Base-by-base conservation (phyloP, 2,329 filamentous ascomycete genomes). In the Hypoxylon sp. region DNA sequence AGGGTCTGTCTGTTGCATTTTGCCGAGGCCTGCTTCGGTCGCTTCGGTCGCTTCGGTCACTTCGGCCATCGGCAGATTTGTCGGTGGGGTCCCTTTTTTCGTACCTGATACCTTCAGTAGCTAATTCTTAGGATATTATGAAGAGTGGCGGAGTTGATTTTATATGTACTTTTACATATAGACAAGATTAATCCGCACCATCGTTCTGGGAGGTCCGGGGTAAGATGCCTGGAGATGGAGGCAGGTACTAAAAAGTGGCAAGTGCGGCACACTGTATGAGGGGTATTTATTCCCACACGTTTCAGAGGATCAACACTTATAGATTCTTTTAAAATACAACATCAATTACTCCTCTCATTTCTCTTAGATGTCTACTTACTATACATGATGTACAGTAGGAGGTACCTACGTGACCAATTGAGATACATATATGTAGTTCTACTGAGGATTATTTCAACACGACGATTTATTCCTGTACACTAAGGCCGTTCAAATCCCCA, bases 31-130 rank as follows among this genome's bases (percentile, higher is more conserved):
- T 63, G 39, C 44, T 59, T 68, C 59, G 66, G 66, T 33, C 62
- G 39, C 44, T 59, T 68, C 59, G 66, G 66, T 33, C 62, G 51
- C 50, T 59, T 72, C 70, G 66, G 66, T 37, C 59, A 58, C 54
- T 60, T 72, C 70, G 70, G 70, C 29, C 68, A 67, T 71, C 71
- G 71, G 71, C 69, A 73, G 71, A 73, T 73, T 48, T 51, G n/a
- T 59, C 31, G 31, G 64, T 66, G 64, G 67, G 51, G 48, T 31
- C 24, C 2, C n/a, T 10, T 39, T 19, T 3, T 63, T 24, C 31
- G 66, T 62, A 58, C 39, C 46, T 24, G 22, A 19, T 64, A 67
- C 59, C 17, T 39, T 46, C 13, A 37, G 29, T n/a, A 26, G 29
- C 39, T 17, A 9, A 9, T 26, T 31, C 13, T 24, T 48, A 29